Evolutionary conservation across 768 basidiomycete genomes (phyloP).

Genomic region (Hericium rajendrae): DNA sequence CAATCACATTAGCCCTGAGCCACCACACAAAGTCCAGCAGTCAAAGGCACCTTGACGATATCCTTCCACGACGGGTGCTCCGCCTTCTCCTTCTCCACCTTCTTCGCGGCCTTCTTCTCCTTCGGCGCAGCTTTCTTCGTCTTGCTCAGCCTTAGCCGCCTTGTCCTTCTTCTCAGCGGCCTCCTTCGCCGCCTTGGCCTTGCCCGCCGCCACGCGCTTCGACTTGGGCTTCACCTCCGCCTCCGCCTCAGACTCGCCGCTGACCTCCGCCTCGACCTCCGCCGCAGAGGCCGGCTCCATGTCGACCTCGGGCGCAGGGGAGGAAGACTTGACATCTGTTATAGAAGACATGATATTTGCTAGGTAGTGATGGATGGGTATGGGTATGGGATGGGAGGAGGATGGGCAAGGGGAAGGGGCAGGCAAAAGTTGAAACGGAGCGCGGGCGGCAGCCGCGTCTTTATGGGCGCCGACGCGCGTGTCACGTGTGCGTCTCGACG

Average conservation of each 20-base stretch:
- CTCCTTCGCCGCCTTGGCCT: conserved; percentile 8
- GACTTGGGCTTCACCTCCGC: not conserved
- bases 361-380: not conserved
- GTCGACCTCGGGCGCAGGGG: not conserved
- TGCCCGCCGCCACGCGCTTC: conserved; percentile 7
- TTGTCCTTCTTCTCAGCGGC: conserved; percentile 7
- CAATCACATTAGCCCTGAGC: not conserved
- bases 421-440: conserved; percentile 5
- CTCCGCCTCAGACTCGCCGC: conserved; percentile 1
- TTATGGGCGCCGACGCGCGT: conserved; percentile 12
- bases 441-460: conserved; percentile 4
- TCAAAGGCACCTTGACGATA: conserved; percentile 25
- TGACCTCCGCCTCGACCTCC: conserved; percentile 2
- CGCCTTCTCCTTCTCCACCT: conserved; percentile 7
- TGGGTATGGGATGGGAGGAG: not conserved
- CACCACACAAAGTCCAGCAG: not conserved
- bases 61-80: conserved; percentile 27
- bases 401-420: not conserved
- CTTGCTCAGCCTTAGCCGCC: conserved; percentile 6
- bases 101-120: conserved; percentile 7
- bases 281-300: not conserved
- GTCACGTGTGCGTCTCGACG: conserved; percentile 10
- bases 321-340: not conserved
- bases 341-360: conserved; percentile 6
- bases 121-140: conserved; percentile 4